These are phyloP conservation scores for Cercospora canescens DNA, from an alignment of 2,329 filamentous ascomycete species.

Conservation along the genomic window DNA sequence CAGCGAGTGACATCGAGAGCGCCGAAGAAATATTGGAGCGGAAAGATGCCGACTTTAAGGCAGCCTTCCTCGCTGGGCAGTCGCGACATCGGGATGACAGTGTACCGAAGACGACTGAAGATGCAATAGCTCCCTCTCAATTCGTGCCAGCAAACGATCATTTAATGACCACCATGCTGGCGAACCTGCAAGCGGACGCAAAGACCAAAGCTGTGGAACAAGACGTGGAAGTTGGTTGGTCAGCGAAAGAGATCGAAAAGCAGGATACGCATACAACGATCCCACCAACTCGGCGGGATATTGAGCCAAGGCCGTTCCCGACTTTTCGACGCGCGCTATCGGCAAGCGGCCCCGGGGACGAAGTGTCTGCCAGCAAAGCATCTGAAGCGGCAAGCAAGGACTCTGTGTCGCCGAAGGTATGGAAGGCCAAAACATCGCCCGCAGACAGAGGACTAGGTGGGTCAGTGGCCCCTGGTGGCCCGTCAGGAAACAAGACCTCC, in stretches of 20 bases:
- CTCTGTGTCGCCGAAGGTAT: neutral
- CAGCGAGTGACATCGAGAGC: neutral
- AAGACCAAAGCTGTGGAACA: neutral
- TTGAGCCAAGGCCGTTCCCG: slow-evolving; percentile 11
- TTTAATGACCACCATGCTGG: neutral
- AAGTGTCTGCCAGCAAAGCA: neutral
- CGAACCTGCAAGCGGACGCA: neutral
- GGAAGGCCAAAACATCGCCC: slow-evolving; percentile 20
- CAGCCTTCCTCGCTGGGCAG: neutral
- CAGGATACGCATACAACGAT: neutral
- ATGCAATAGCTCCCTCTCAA: neutral
- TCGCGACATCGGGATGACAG: neutral
- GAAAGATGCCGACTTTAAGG: slow-evolving; percentile 4
- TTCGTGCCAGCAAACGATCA: neutral
- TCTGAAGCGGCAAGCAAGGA: neutral
- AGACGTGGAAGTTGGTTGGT: neutral
- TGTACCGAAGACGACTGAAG: no score
- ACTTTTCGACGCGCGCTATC: neutral
- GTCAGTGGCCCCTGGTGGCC: neutral
- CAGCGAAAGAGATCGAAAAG: neutral
- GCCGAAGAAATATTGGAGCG: neutral
- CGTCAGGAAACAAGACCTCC: neutral
- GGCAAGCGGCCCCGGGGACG: neutral
- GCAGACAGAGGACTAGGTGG: slow-evolving; percentile 13
- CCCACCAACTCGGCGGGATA: neutral